Evolutionary conservation across 2,329 filamentous ascomycete genomes (phyloP), one percentile per base, ranked within the genome.

Genomic region (Trichoderma sp.): DNA sequence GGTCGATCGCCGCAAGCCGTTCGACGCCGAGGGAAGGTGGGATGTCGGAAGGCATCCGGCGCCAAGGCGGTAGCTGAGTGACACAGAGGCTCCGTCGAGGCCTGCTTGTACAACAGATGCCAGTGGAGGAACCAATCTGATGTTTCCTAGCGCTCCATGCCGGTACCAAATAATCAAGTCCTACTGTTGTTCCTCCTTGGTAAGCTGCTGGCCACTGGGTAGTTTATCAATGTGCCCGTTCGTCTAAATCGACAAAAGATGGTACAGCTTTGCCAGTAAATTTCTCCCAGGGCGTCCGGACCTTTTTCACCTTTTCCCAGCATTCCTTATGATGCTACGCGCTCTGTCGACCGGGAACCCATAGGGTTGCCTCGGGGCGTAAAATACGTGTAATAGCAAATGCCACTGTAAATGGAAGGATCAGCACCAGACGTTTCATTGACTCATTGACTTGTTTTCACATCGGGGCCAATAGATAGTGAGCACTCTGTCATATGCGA

Each of bases 11-110:
- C 59, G 59, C 59, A 27, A 41, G 59, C 66, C 66, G 45, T 29
- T 14, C 65, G 18, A 68, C 27, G 12, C 33, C 21, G 38, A 71
- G 38, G 29, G 21, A 27, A 72, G 29, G 69, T 63, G 69, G 69
- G 59, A 72, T 72, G 29, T 72, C 69, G 69, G 69, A 72, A 72
- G 59, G 38, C 59, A 72, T 63, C 69, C 69, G 69, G 69, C 59
- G 69, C 69, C 69, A 72, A 72, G 69, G 59, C 59, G 69, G 69
- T 64, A 72, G 56, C 69, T 72, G 69, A 53, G 69, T 35, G 59
- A 72, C 31, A 71, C 21, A 56, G 45, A 69, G 45, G 45, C 41
- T 31, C 66, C 50, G 29, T 69, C n/a, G 21, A 69, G 21, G 66
- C 65, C 21, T 31, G 24, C 27, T 45, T 27, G 63, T 18, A 6